Base-by-base conservation (phyloP, 495 filamentous ascomycete genomes). In the Chaetomium tenue region DNA sequence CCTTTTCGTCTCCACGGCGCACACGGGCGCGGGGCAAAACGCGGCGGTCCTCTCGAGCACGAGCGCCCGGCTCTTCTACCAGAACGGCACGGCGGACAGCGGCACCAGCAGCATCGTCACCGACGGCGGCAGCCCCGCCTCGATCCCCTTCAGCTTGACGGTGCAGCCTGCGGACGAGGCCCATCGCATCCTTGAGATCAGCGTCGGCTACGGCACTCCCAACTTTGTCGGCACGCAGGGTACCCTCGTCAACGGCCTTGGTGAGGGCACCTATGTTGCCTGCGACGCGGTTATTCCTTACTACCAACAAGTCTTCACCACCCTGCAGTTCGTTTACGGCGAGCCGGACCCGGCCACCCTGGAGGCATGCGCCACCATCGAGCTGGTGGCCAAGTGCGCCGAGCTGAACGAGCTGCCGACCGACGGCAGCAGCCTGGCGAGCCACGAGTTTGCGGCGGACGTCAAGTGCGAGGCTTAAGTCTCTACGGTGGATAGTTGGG, bases 11-110 rank as follows among this genome's bases (percentile, higher is more conserved):
- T 42, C 56, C 18, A 70, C 68, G 15, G 69, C 64, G 13, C 76
- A 77, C 66, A 68, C 65, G 16, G 73, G 73, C 20, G 68, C 76
- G 11, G 73, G 70, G n/a, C 28, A 63, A n/a, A 72, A 71, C 68
- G 73, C 65, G 12, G 74, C 71, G 22, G 67, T 71, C 11, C 66
- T 76, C 55, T 50, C 63, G 9, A n/a, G 46, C 26, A 42, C 63
- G 13, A 46, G 58, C 13, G 72, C 62, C 18, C 65, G 68, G 20
- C 56, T 76, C 64, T 77, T 75, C 62, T 77, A 76, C 70, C 65
- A 72, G 30, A 76, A 76, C 64, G 74, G 75, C 61, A 77, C 76
- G 18, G 64, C 42, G 2, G 66, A 5, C 5, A 37, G 47, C 6
- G 66, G 74, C n/a, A 55, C n/a, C 26, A 18, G 25, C 44, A 70